phyloP scores from a whole-genome alignment of 78 protist species.

The Dictyostelium discoideum region DNA sequence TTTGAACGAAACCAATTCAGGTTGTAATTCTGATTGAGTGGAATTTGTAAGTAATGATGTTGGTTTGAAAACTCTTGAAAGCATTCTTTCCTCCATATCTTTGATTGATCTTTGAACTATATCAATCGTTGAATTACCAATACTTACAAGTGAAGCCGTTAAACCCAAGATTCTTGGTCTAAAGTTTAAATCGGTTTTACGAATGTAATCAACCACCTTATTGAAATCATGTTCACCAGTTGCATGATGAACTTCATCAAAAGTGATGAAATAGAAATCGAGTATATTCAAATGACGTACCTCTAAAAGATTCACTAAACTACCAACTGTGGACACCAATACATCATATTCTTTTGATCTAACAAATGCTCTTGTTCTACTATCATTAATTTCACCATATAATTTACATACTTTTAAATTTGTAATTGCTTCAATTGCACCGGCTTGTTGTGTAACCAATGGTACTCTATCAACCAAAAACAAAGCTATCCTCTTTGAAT shows the following conservation, averaged over 20 bases:
- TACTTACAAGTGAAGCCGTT: neutral
- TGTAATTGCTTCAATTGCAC: neutral
- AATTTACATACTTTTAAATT: neutral
- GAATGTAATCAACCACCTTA: neutral
- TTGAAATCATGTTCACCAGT: constrained; percentile 40
- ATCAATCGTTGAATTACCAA: neutral
- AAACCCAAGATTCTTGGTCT: constrained; percentile 33
- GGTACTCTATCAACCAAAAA: constrained; percentile 58
- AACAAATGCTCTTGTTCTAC: neutral
- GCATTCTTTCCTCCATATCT: neutral
- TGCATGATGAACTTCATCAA: constrained; percentile 85
- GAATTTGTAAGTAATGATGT: neutral
- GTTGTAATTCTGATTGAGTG: neutral
- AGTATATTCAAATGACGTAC: neutral
- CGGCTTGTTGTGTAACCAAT: constrained; percentile 58
- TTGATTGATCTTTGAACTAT: neutral
- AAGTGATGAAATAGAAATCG: constrained; percentile 49
- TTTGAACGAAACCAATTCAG: neutral
- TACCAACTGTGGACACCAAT: constrained; percentile 17
- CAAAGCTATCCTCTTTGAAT: neutral
- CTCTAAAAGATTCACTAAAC: neutral
- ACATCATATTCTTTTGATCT: constrained; percentile 12
- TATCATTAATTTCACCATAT: neutral
- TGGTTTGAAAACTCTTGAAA: constrained; percentile 7
- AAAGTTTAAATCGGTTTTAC: neutral